Evolutionary conservation across 495 filamentous ascomycete species (phyloP).

Genomic region (Neurospora sp.): DNA sequence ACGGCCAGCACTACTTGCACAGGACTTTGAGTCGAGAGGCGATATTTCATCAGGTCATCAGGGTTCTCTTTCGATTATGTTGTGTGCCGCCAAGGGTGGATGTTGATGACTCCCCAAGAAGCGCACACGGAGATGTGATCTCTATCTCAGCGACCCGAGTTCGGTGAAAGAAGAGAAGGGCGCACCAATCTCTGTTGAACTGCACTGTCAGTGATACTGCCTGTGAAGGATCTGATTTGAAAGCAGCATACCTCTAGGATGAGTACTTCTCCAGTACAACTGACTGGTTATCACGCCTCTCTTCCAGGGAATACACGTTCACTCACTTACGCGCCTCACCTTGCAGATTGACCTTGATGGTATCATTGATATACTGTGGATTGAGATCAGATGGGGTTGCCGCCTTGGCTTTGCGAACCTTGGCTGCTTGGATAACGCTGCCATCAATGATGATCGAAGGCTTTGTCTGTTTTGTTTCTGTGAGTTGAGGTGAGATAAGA

Average conservation of each 20-base stretch:
- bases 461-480: background rate
- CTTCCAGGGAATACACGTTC: background rate
- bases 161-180: background rate
- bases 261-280: background rate
- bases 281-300: background rate
- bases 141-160: background rate
- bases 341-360: background rate
- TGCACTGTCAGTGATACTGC: background rate
- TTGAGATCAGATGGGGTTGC: background rate
- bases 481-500: background rate
- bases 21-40: background rate
- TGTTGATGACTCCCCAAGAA: background rate
- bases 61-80: background rate
- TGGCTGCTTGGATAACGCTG: background rate
- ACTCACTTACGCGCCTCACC: background rate
- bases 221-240: background rate
- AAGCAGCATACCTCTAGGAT: background rate
- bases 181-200: background rate
- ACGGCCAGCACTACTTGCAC: background rate
- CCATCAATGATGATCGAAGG: background rate
- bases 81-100: background rate
- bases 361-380: background rate
- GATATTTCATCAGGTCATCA: background rate
- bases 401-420: background rate
- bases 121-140: background rate